phyloP scores from a whole-genome alignment of 768 basidiomycete species.

The Trametes cinnabarina region DNA sequence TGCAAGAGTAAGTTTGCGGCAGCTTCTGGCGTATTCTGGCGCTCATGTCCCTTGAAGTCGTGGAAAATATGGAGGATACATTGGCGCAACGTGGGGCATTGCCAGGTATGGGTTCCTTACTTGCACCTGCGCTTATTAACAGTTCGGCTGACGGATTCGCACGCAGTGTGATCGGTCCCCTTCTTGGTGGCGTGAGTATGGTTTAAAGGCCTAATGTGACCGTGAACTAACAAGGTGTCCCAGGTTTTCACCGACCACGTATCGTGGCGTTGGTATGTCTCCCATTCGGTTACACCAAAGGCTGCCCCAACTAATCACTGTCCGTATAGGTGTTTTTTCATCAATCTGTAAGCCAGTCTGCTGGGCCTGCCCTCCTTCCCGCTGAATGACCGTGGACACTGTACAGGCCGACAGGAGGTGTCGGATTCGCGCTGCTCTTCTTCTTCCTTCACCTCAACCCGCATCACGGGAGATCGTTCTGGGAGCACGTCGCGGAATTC shows the following conservation, averaged over 20 bases:
- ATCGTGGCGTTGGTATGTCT: conserved; percentile 69
- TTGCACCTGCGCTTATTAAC: background rate
- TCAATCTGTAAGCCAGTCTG: conserved; percentile 54
- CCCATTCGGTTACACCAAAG: too few species aligned
- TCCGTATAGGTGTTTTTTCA: conserved; percentile 62
- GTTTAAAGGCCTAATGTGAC: background rate
- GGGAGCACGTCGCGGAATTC: conserved; percentile 60
- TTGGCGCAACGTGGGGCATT: conserved; percentile 81
- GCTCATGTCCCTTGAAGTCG: conserved; percentile 42
- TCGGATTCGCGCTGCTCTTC: conserved; percentile 61
- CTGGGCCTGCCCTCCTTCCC: background rate
- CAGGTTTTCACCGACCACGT: conserved; percentile 72
- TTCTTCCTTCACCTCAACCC: conserved; percentile 81
- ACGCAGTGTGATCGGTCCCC: conserved; percentile 66
- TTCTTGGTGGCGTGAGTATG: conserved; percentile 72
- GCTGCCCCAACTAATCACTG: too few species aligned
- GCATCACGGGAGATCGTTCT: conserved; percentile 54
- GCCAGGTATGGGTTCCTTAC: conserved; percentile 38
- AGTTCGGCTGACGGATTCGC: background rate
- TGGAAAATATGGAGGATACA: conserved; percentile 71
- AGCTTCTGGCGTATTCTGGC: background rate
- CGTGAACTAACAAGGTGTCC: background rate
- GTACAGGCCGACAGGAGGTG: conserved; percentile 74
- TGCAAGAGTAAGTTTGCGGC: conserved; percentile 58
- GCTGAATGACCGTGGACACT: conserved; percentile 2